Conservation (phyloP, 176 grass and related monocot species). For the Canna indica region DNA sequence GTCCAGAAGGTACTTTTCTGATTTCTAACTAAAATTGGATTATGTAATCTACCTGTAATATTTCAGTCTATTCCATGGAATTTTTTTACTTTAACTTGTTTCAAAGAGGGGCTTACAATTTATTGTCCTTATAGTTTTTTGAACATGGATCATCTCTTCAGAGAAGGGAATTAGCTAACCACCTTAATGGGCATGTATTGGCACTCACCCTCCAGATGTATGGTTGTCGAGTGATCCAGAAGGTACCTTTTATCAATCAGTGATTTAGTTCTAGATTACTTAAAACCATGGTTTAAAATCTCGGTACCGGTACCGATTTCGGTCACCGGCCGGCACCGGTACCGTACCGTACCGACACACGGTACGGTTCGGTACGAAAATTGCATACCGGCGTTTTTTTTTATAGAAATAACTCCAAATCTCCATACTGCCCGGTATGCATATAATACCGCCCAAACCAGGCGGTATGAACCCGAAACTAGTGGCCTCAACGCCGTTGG, state of each 20-base stretch:
- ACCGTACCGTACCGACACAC: too few species aligned
- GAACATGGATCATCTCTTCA: conserved; percentile 3
- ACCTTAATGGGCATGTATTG: conserved; percentile 7
- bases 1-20: conserved; percentile 1
- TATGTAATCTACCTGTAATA: not conserved
- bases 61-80: not conserved
- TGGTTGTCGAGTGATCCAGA: conserved; percentile 11
- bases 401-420: too few species aligned
- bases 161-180: conserved; percentile 8
- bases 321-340: too few species aligned
- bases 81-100: not conserved
- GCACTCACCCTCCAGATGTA: conserved; percentile 14
- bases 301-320: too few species aligned
- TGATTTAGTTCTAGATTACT: too few species aligned
- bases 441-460: too few species aligned
- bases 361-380: too few species aligned
- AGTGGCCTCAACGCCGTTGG: too few species aligned
- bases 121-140: conserved; percentile 2
- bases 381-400: too few species aligned
- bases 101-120: not conserved
- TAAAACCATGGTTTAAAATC: too few species aligned
- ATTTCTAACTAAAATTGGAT: not conserved
- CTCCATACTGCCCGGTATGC: too few species aligned
- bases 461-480: too few species aligned
- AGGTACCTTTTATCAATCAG: not conserved